Base-by-base conservation (phyloP, 345 rosid species). In the Ricinus communis region DNA sequence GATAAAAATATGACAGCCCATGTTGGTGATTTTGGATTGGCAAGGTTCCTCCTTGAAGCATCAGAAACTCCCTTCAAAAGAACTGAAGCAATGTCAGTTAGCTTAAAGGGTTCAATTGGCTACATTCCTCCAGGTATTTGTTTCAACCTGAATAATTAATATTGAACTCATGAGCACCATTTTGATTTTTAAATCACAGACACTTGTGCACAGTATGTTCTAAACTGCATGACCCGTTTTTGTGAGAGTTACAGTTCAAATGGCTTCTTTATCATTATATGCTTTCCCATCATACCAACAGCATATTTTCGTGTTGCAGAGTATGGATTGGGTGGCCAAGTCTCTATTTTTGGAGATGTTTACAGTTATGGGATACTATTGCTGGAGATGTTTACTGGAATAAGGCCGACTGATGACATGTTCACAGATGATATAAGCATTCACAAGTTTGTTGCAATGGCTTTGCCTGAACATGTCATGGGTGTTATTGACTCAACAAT, bases 351-450 rank as follows among this genome's bases (percentile, higher is more conserved):
- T 0, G 80, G 77, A 64, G 84, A 81, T 16, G 66, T 69, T 16
- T 77, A 74, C 68, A 77, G 75, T 65, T 77, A 40, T 28, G 84
- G 79, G 25, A 68, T 77, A 45, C 59, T 81, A 9, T n/a, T 77
- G 52, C 69, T 71, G 45, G 79, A 77, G 74, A 74, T 74, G 75
- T 77, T 81, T 38, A 74, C 84, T 24, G 81, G 81, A 31, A 81
- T 74, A 68, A 77, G 79, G 21, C 84, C 84, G 8, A 71, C 75
- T 5, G 80, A 71, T 31, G 75, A 41, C 24, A 65, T 59, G 57
- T 76, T 71, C 72, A 68, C 55, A 59, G 81, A 71, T 62, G 70
- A 72, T 65, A 9, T 68, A 1, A 65, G 41, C 66, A 52, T 77
- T 36, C 68, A 64, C 28, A 57, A 18, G 38, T 74, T 62, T 51